Conservation (phyloP, 1,284 basidiomycete species). For the Cutaneotrichosporon sp. region DNA sequence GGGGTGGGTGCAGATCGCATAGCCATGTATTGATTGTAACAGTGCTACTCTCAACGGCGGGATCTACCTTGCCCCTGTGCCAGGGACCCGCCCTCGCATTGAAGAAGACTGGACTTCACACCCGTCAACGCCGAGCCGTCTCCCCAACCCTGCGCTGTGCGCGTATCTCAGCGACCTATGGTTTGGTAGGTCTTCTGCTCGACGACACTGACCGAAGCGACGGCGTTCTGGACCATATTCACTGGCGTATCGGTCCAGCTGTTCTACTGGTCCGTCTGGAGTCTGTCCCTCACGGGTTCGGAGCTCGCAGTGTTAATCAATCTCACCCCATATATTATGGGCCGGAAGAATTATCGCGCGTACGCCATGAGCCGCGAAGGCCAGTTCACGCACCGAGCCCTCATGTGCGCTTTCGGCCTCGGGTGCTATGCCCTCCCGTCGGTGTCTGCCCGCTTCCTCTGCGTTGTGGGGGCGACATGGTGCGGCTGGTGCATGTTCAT, state of each 20-base stretch:
- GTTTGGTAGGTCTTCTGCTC: conserved; percentile 29
- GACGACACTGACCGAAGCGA: conserved; percentile 54
- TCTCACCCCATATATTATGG: conserved; percentile 63
- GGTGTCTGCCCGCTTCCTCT: conserved; percentile 58
- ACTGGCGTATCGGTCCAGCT: conserved; percentile 76
- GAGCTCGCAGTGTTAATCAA: conserved; percentile 65
- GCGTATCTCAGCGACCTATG: conserved; percentile 43
- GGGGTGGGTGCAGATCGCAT: conserved; percentile 13
- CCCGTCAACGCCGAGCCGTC: conserved; percentile 1
- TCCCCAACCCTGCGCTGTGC: conserved; percentile 10
- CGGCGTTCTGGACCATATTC: conserved; percentile 80
- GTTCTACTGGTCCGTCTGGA: conserved; percentile 90
- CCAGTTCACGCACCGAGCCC: conserved; percentile 52
- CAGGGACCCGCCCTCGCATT: conserved; percentile 1
- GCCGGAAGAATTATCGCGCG: conserved; percentile 50
- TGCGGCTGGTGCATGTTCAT: conserved; percentile 55
- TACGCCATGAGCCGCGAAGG: conserved; percentile 55
- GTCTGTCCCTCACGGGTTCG: conserved; percentile 63
- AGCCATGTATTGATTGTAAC: conserved; percentile 8
- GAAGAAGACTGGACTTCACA: conserved; percentile 22
- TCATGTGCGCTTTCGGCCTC: conserved; percentile 58
- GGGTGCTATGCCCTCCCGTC: conserved; percentile 58
- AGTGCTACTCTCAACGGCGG: not conserved
- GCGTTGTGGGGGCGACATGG: conserved; percentile 58
- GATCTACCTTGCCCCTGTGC: conserved; percentile 11